Evolutionary conservation across 2,329 filamentous ascomycete species (phyloP).

Genomic region (Macrophomina pseudophaseolina): DNA sequence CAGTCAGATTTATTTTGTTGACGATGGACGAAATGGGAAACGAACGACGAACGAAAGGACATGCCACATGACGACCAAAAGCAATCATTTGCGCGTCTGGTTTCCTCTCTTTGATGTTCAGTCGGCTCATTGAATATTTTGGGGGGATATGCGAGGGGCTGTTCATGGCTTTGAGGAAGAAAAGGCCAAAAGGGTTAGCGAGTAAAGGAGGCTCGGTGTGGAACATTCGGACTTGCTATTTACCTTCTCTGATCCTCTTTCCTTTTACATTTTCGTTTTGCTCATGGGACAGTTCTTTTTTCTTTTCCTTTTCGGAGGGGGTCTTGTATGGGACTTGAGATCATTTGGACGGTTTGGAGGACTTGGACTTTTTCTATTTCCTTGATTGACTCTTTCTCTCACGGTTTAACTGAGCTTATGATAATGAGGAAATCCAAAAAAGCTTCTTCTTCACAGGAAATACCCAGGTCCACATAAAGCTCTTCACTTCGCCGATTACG

Average conservation of each 20-base stretch:
- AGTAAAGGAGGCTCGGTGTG: not conserved
- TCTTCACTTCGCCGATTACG: too few species aligned
- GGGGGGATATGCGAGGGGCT: not conserved
- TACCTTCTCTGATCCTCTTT: slow-evolving; percentile 17
- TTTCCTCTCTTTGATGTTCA: slow-evolving; percentile 22
- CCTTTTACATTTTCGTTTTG: not conserved
- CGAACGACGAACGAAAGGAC: slow-evolving; percentile 22
- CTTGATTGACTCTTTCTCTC: slow-evolving; percentile 5
- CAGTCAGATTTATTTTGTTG: slow-evolving; percentile 16
- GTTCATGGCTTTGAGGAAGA: not conserved
- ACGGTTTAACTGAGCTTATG: slow-evolving; percentile 19
- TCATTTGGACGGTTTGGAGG: not conserved
- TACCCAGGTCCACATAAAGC: not conserved
- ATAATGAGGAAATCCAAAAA: slow-evolving; percentile 25
- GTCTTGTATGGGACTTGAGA: not conserved
- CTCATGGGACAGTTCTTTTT: not conserved
- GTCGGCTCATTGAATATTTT: slow-evolving; percentile 7
- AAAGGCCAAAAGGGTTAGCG: slow-evolving; percentile 7
- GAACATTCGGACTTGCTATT: slow-evolving; percentile 16
- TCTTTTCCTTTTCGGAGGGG: not conserved
- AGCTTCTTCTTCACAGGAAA: slow-evolving; percentile 12
- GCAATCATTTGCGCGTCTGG: slow-evolving; percentile 22
- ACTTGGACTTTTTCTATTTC: slow-evolving; percentile 4
- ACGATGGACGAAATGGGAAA: slow-evolving; percentile 15
- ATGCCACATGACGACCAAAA: slow-evolving; percentile 23